Percentiles rank a stretch among this genome's conserved stretches.
These are phyloP conservation scores for Emmonsiellopsis sp. DNA, from an alignment of 2,329 filamentous ascomycete species.

Conservation along the genomic window DNA sequence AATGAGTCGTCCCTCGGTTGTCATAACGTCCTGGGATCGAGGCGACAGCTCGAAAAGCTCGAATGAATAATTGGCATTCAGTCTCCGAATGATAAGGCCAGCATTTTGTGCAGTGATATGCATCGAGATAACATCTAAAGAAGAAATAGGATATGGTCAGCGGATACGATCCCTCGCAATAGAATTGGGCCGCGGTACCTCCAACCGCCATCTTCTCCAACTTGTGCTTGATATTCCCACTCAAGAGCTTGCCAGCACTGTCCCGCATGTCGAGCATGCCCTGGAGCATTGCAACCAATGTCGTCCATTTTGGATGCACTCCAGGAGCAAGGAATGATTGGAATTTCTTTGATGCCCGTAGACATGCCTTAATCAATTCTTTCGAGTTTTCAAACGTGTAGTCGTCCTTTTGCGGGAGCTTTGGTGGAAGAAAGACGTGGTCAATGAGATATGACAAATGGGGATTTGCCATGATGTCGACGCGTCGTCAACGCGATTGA, in stretches of 20 bases:
- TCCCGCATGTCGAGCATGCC: slow-evolving; percentile 5
- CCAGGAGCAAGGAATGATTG: slow-evolving; percentile 4
- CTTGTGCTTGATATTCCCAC: slow-evolving; percentile 4
- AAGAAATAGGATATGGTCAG: neutral
- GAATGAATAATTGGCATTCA: slow-evolving; percentile 12
- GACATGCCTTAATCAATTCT: slow-evolving; percentile 12
- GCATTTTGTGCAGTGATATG: slow-evolving; percentile 41
- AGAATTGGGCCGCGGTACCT: neutral
- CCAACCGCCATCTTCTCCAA: slow-evolving; percentile 4
- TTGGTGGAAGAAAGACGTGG: slow-evolving; percentile 42
- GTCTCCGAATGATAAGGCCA: slow-evolving; percentile 32
- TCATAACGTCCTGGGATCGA: slow-evolving; percentile 28
- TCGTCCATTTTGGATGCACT: slow-evolving; percentile 1
- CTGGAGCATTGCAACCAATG: slow-evolving; percentile 9
- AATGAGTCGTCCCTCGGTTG: slow-evolving; percentile 30
- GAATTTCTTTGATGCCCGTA: slow-evolving; percentile 16
- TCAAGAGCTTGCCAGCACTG: neutral
- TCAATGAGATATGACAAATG: slow-evolving; percentile 31
- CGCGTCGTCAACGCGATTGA: too few species aligned
- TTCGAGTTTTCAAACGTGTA: slow-evolving; percentile 19
- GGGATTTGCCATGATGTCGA: neutral
- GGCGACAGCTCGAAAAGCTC: slow-evolving; percentile 43
- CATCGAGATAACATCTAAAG: slow-evolving; percentile 27
- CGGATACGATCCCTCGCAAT: neutral
- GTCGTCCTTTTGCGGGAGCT: slow-evolving; percentile 35